phyloP scores from a whole-genome alignment of 306 rosid genomes.

The Cyclanthera cordifolia region DNA sequence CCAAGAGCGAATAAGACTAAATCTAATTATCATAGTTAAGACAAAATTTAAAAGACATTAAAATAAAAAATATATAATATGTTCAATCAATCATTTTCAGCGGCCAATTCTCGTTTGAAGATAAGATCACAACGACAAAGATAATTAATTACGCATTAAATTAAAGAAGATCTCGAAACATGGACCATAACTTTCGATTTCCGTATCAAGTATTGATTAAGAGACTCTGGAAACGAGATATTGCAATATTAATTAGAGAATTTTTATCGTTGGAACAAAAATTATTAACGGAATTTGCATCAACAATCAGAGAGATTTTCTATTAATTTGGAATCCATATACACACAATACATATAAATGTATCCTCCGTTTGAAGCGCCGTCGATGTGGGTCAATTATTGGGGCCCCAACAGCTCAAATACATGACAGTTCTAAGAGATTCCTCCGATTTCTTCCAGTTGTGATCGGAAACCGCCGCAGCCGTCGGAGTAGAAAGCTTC shows the following conservation, averaged over 20 bases:
- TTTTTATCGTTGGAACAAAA: too few species aligned
- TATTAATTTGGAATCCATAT: neutral
- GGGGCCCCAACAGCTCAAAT: conserved; percentile 33
- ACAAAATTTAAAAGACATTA: neutral
- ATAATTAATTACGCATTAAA: neutral
- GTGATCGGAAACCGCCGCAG: conserved; percentile 13
- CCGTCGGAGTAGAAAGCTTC: neutral
- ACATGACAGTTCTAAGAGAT: conserved; percentile 29
- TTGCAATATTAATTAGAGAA: neutral
- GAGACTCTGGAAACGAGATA: neutral
- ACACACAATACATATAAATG: neutral
- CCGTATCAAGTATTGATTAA: neutral
- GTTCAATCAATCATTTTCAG: neutral
- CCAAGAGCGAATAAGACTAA: neutral
- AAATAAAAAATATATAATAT: neutral
- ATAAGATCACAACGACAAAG: neutral
- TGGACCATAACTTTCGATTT: neutral
- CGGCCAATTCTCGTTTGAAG: neutral
- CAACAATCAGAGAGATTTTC: neutral
- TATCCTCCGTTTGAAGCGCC: neutral
- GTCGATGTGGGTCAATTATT: conserved; percentile 3
- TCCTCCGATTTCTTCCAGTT: conserved; percentile 13
- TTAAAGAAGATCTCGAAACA: neutral
- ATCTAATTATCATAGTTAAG: neutral
- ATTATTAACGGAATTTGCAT: too few species aligned